Evolutionary conservation across 768 basidiomycete species (phyloP), one percentile per base, ranked within the genome.

Genomic region (Macrocybe gigantea): DNA sequence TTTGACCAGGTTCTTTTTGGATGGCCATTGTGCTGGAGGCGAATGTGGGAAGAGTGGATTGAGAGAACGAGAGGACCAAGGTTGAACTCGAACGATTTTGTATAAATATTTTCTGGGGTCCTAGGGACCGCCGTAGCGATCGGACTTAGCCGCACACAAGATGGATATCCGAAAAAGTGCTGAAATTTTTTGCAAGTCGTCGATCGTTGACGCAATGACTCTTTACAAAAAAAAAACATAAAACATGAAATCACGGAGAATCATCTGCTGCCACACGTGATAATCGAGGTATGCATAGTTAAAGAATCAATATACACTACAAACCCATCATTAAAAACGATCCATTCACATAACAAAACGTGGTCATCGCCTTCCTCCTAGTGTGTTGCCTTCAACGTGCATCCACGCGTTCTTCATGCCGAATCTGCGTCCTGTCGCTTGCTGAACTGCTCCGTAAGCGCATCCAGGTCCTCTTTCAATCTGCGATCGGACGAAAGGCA

Each of bases 1-100:
- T 93, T 67, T 92, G 87, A 50, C 90, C 92, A 45, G 92, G 91
- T 70, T 90, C 86, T 66, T 78, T 82, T 64, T 83, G 75, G 59
- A 91, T 80, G 70, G 81, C 88, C 89, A 92, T 91, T 61, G 63
- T 60, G 39, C 31, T 50, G 48, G 52, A 48, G 51, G 50, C 43
- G 51, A 51, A 56, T 52, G 51, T 42, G 47, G 39, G 49, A 56
- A 45, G 39, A 49, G 55, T 49, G 49, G 55, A 45, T 50, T 51
- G 53, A 55, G 52, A 60, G 58, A 56, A 45, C 43, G 60, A 47
- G 53, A 56, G 52, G 55, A 54, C 53, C 40, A 51, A 53, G 53
- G 49, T 47, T 42, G 52, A 54, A 49, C 44, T 41, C 44, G 54
- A 55, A 58, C 51, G 52, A 46, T 55, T 29, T 38, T 45, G 30